phyloP scores from a whole-genome alignment of 1,139 yeast genomes.

The Candida sp. region DNA sequence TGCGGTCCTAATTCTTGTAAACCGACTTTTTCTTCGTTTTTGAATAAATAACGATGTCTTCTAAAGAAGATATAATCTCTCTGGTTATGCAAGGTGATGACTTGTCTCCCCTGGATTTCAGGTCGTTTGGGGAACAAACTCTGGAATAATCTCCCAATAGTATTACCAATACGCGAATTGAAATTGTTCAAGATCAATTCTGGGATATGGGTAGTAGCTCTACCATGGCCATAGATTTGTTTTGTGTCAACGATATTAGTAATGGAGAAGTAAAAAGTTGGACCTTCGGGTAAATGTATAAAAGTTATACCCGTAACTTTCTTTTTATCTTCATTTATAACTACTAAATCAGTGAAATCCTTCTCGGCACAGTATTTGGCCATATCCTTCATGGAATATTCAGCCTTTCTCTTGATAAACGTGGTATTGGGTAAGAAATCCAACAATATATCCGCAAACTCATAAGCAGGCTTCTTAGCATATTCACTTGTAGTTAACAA shows the following conservation, averaged over 20 bases:
- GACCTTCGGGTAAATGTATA: constrained; percentile 92
- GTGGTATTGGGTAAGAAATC: constrained; percentile 84
- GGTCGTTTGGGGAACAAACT: constrained; percentile 90
- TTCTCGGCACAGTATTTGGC: constrained; percentile 77
- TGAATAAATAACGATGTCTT: constrained; percentile 88
- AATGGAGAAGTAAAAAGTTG: constrained; percentile 86
- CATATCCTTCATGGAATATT: constrained; percentile 82
- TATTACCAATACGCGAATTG: constrained; percentile 86
- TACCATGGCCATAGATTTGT: constrained; percentile 82
- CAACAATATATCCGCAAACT: constrained; percentile 82
- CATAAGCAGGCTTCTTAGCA: constrained; percentile 86
- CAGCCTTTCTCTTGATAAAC: constrained; percentile 82
- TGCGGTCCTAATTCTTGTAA: constrained; percentile 96
- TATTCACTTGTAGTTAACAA: constrained; percentile 83
- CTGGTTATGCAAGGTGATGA: constrained; percentile 91
- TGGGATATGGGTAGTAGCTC: constrained; percentile 86
- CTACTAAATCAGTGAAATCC: constrained; percentile 81
- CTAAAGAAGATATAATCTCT: constrained; percentile 94
- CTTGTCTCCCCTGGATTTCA: constrained; percentile 93
- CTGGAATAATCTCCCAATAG: constrained; percentile 90
- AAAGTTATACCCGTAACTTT: constrained; percentile 88
- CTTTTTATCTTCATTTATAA: constrained; percentile 92
- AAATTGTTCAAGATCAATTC: constrained; percentile 90
- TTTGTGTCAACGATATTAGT: constrained; percentile 78
- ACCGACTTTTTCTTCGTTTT: constrained; percentile 89